Evolutionary conservation across 352 stramenopile species (phyloP).

Genomic region (Phytophthora sojae): DNA sequence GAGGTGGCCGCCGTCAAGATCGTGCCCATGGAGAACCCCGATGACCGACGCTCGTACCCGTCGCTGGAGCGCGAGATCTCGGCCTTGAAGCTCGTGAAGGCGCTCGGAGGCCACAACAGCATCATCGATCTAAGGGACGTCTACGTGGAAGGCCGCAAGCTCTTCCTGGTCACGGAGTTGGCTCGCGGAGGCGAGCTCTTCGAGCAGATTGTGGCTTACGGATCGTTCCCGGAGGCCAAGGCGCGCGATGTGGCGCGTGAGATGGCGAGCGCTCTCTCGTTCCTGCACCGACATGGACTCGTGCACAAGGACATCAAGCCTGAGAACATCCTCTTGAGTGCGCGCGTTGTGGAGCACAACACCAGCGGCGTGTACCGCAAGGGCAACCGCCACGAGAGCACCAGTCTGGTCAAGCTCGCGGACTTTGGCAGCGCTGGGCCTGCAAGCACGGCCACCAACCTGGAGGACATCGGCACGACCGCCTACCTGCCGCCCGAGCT

Average conservation of each 20-base stretch:
- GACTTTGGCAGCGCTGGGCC: slow-evolving; percentile 85
- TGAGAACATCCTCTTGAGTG: slow-evolving; percentile 78
- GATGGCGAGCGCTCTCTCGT: slow-evolving; percentile 69
- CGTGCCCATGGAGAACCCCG: slow-evolving; percentile 41
- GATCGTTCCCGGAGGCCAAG: slow-evolving; percentile 64
- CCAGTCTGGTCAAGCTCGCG: slow-evolving; percentile 68
- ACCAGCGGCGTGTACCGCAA: slow-evolving; percentile 21
- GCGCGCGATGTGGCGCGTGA: slow-evolving; percentile 59
- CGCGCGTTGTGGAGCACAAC: slow-evolving; percentile 36
- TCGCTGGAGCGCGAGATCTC: slow-evolving; percentile 76
- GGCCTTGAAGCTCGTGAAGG: slow-evolving; percentile 77
- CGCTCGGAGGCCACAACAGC: slow-evolving; percentile 82
- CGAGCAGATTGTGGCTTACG: slow-evolving; percentile 83
- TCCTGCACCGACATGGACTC: slow-evolving; percentile 73
- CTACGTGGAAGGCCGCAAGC: slow-evolving; percentile 77
- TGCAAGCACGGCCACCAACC: slow-evolving; percentile 32
- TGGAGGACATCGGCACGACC: slow-evolving; percentile 77
- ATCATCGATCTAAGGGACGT: slow-evolving; percentile 88
- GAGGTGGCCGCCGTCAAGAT: slow-evolving; percentile 82
- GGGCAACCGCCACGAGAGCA: slow-evolving; percentile 22
- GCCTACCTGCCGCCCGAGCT: slow-evolving; percentile 79
- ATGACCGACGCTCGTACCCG: slow-evolving; percentile 50
- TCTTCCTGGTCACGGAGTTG: slow-evolving; percentile 91
- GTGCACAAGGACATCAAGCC: slow-evolving; percentile 88
- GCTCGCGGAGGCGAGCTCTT: slow-evolving; percentile 91